Evolutionary conservation across 257 asterid species (phyloP), one percentile per base, ranked within the genome.

Genomic region (Lantana camara): DNA sequence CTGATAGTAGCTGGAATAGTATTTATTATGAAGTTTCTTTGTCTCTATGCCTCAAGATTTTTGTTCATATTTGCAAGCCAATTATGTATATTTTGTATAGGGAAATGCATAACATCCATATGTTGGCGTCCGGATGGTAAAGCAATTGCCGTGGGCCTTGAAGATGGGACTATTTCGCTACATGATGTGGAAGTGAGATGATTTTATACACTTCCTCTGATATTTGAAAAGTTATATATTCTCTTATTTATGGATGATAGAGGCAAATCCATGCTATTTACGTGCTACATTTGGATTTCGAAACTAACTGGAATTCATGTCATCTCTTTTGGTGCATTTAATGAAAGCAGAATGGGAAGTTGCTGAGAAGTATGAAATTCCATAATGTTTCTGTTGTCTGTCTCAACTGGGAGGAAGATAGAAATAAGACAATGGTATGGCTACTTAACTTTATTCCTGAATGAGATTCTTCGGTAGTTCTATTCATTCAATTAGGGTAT

Each of bases 91-190:
- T 47, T 30, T 64, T 74, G 15, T 60, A 15, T 55, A 93, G 99
- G 94, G 57, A 87, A 86, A 81, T 58, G 79, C 75, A 84, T 94
- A 65, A 76, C 92, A 63, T 85, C 99, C 49, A 80, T 90, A 75
- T 94, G 97, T 66, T 94, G 99, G 99, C 94, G 96, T 13, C 99
- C 99, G 7, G 97, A 94, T 79, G 99, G 99, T 50, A 94, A 88
- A 72, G 96, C 83, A 29, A 82, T 94, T 71, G 99, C 95, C 1
- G 85, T 86, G 66, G 99, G 97, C 49, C 97, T 88, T 65, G 96
- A 86, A 63, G 97, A 90, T 61, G 99, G 99, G 41, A 77, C 90
- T n/a, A 82, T 85, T 61, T 78, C 96, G 22, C 72, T 90, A 83
- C 96, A 90, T 63, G 97, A 94, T 60, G 99, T 94, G 59, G 99